These are phyloP conservation scores for Nicotiana noctiflora DNA, from an alignment of 257 asterid species.

Conservation along the genomic window DNA sequence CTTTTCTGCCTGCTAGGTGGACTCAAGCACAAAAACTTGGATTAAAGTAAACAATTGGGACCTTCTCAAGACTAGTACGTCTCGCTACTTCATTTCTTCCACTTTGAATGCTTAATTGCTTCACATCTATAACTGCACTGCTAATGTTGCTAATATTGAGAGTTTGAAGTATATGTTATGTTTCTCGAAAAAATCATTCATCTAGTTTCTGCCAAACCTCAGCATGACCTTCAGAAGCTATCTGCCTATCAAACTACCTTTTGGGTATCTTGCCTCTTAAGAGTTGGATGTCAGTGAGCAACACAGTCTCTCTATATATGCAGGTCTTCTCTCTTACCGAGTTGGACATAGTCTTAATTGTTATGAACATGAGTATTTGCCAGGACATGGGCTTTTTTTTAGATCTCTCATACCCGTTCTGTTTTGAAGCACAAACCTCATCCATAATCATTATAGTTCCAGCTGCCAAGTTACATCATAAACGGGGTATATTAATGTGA, in stretches of 20 bases:
- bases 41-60: constrained; percentile 70
- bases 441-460: not conserved
- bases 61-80: constrained; percentile 55
- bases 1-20: constrained; percentile 45
- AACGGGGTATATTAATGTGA: not conserved
- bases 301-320: not conserved
- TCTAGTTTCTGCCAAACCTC: not conserved
- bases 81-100: constrained; percentile 10
- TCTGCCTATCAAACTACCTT: not conserved
- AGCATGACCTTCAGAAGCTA: not conserved
- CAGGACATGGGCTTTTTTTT: too few relatives aligned
- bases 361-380: not conserved
- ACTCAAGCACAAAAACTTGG: constrained; percentile 55
- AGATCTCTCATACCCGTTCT: not conserved
- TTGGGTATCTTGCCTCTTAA: not conserved
- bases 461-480: not conserved
- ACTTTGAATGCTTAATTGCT: not conserved
- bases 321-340: not conserved
- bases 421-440: not conserved
- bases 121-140: not conserved
- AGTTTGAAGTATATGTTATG: not conserved
- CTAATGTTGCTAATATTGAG: not conserved
- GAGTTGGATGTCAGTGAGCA: not conserved
- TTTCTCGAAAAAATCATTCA: not conserved
- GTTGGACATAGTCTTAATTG: not conserved